A percentile compares a stretch with the other conserved stretches of the same genome.
Conservation (phyloP, 2,329 filamentous ascomycete species). For the Colletotrichum coccodes region DNA sequence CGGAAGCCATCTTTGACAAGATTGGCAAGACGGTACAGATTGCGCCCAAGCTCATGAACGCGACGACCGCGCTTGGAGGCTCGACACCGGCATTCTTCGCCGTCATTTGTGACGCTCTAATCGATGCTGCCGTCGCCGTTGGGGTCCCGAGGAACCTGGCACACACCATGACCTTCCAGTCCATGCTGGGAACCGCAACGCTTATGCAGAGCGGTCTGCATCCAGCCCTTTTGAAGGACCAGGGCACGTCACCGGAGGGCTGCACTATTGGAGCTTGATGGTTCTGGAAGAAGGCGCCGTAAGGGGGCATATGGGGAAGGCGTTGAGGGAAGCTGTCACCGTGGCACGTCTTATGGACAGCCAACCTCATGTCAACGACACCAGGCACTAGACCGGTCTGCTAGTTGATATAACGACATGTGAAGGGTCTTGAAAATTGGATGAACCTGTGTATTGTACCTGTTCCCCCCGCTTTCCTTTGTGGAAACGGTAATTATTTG, state of each 20-base stretch:
- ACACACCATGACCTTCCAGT: slow-evolving; percentile 68
- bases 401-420: background rate
- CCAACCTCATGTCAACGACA: slow-evolving; percentile 52
- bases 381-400: slow-evolving; percentile 19
- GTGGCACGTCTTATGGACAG: slow-evolving; percentile 54
- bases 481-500: too few relatives aligned
- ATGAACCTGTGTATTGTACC: too few relatives aligned
- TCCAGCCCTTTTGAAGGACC: slow-evolving; percentile 66
- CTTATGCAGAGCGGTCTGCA: slow-evolving; percentile 64
- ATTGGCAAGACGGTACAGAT: slow-evolving; percentile 64
- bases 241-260: slow-evolving; percentile 68
- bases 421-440: background rate
- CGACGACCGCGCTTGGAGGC: slow-evolving; percentile 67
- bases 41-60: slow-evolving; percentile 63
- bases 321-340: slow-evolving; percentile 58
- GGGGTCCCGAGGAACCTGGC: slow-evolving; percentile 66
- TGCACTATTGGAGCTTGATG: slow-evolving; percentile 68
- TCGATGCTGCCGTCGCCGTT: slow-evolving; percentile 69
- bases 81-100: slow-evolving; percentile 71
- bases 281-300: slow-evolving; percentile 68
- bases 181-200: slow-evolving; percentile 66
- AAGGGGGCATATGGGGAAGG: slow-evolving; percentile 52
- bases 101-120: slow-evolving; percentile 66
- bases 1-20: slow-evolving; percentile 60
- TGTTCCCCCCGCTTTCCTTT: too few relatives aligned